Base-by-base conservation (phyloP, 2,329 filamentous ascomycete genomes). In the Pyrenochaeta sp. region DNA sequence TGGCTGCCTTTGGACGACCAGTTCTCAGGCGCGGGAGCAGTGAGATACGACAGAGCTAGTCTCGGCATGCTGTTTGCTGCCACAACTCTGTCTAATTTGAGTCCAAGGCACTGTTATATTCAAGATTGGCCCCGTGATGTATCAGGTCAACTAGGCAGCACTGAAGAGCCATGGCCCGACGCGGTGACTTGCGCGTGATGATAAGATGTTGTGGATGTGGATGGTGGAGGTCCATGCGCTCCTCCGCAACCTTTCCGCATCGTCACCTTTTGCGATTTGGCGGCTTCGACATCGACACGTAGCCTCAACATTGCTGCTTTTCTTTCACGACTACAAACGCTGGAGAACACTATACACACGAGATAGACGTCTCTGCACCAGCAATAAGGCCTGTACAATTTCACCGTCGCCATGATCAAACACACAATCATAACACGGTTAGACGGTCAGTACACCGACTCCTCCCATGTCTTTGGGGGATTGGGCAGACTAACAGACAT, bases 351-450 rank as follows among this genome's bases (percentile, higher is more conserved):
- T 14, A 14, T 10, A 39, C 9, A 39, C 20, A 11, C 21, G 10
- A 14, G 3, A 7, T 5, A 14, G 11, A 33, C 33, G 18, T 12
- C 12, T 14, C 32, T 41, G 9, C 36, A 23, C 20, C 17, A 43
- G 27, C 14, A 37, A 27, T 21, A 7, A 21, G 4, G 1, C 21
- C 27, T 29, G 7, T 17, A 14, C 39, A 32, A 35, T 15, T 45
- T 20, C 43, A 7, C 43, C 45, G 51, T 45, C 39, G 46, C 49
- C 32, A 95, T 94, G 92, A 94, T 97, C 71, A 87, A 86, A 76
- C 95, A 93, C 69, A 99, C 94, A 47, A 91, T 97, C 80, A 97
- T 99, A 80, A 90, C 92, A 63, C 86, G 95, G 78, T 85, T 98
- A 45, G 95, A 98, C 79, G 94, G 92, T 95, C 42, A 56, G 58